Percentiles rank a stretch among this genome's conserved stretches.
Conservation (phyloP, 306 rosid species). For the Ormosia emarginata region DNA sequence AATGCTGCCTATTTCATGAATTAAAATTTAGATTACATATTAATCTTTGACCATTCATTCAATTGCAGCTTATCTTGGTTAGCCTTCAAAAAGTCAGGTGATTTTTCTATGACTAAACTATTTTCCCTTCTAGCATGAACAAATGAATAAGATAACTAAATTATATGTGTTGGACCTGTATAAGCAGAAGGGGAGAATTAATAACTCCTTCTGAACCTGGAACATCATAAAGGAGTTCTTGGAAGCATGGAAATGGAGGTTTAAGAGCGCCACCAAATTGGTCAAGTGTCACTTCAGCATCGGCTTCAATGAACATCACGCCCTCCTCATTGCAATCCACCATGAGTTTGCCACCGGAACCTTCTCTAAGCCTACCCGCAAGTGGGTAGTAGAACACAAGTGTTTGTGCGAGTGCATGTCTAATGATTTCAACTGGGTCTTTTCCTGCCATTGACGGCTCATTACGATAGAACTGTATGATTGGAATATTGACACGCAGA, state of each 20-base stretch:
- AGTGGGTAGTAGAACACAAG: constrained; percentile 13
- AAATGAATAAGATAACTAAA: too few species aligned
- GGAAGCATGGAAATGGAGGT: constrained; percentile 11
- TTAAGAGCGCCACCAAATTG: neutral
- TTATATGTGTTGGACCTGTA: neutral
- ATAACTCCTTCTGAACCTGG: constrained; percentile 3
- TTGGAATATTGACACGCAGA: neutral
- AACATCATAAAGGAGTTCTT: neutral
- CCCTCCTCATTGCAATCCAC: constrained; percentile 19
- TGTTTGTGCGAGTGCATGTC: neutral
- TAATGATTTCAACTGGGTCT: neutral
- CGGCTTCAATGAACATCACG: neutral
- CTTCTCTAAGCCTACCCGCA: constrained; percentile 13
- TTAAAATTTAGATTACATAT: too few species aligned
- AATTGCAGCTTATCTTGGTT: too few species aligned
- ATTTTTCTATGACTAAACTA: too few species aligned
- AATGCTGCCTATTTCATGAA: too few species aligned
- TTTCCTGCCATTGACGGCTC: neutral
- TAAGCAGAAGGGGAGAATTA: neutral
- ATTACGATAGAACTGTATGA: constrained; percentile 3
- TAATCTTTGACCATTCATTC: too few species aligned
- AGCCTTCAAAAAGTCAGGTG: too few species aligned
- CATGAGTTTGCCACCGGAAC: neutral
- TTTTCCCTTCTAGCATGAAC: too few species aligned
- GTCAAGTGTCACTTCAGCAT: neutral